Percentiles rank a stretch among this genome's conserved stretches.
Evolutionary conservation across 768 basidiomycete genomes (phyloP).

Genomic region (Lactifluus pinguis): DNA sequence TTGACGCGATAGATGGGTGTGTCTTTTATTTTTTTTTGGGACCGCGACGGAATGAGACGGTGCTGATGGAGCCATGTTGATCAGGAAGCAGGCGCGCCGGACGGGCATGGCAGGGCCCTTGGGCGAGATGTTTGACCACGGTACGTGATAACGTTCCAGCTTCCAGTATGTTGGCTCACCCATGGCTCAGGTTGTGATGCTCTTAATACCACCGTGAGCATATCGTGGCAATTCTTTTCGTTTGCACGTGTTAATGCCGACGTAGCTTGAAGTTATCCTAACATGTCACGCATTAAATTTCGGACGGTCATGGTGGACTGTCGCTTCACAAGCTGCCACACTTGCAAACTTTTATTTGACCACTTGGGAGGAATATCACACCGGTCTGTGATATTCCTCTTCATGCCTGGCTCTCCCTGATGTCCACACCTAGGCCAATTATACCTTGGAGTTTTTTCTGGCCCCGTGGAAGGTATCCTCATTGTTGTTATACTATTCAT

Average conservation of each 20-base stretch:
- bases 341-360: slow-evolving; percentile 66
- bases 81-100: slow-evolving; percentile 87
- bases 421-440: slow-evolving; percentile 49
- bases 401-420: neutral
- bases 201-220: slow-evolving; percentile 78
- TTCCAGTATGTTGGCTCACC: neutral
- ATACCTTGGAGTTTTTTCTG: slow-evolving; percentile 88
- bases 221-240: neutral
- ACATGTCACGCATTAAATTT: slow-evolving; percentile 79
- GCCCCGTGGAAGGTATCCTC: slow-evolving; percentile 93
- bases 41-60: neutral
- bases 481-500: slow-evolving; percentile 71
- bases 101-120: slow-evolving; percentile 97
- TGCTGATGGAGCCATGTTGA: neutral
- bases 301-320: slow-evolving; percentile 95
- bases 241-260: neutral
- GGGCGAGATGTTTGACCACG: slow-evolving; percentile 98
- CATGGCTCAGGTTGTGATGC: slow-evolving; percentile 68
- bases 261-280: slow-evolving; percentile 79
- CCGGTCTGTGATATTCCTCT: slow-evolving; percentile 37
- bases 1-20: slow-evolving; percentile 86
- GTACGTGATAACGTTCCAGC: slow-evolving; percentile 31
- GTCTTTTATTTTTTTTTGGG: slow-evolving; percentile 11
- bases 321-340: slow-evolving; percentile 67
- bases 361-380: slow-evolving; percentile 83